Evolutionary conservation across 108 stramenopile species (phyloP).

Genomic region (Schizochytrium sp.): DNA sequence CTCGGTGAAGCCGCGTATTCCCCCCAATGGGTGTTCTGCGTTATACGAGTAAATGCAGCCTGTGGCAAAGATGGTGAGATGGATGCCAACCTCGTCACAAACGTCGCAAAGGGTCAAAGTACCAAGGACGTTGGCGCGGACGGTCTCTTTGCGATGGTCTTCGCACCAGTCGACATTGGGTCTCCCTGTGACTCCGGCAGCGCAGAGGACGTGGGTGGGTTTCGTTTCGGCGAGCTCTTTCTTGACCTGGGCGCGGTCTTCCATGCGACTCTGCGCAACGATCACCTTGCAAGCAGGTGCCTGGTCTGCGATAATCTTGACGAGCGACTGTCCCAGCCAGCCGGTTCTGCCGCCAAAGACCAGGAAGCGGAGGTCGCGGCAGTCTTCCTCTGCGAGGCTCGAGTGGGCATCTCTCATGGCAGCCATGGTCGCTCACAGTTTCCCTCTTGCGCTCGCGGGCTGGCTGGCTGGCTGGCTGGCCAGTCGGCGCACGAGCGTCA

Average conservation of each 20-base stretch:
- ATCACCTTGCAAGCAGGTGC: conserved; percentile 61
- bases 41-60: conserved; percentile 99
- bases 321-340: conserved; percentile 91
- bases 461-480: no score
- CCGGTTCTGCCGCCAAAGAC: conserved; percentile 92
- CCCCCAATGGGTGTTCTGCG: conserved; percentile 74
- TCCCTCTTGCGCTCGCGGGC: no score
- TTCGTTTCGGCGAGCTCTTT: conserved; percentile 73
- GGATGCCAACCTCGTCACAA: conserved; percentile 69
- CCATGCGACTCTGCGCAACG: conserved; percentile 72
- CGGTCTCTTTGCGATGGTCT: conserved; percentile 83
- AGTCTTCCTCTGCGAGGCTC: background rate
- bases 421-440: background rate
- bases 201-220: conserved; percentile 92
- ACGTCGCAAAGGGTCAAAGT: conserved; percentile 87
- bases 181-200: conserved; percentile 98
- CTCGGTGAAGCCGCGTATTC: conserved; percentile 81
- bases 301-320: conserved; percentile 39
- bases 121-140: conserved; percentile 94
- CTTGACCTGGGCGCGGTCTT: conserved; percentile 76
- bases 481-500: no score
- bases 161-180: conserved; percentile 99
- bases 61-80: conserved; percentile 95
- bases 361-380: conserved; percentile 40
- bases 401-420: background rate